These are phyloP conservation scores for Daedaleopsis sinensis DNA, from an alignment of 768 basidiomycete species.

Conservation along the genomic window DNA sequence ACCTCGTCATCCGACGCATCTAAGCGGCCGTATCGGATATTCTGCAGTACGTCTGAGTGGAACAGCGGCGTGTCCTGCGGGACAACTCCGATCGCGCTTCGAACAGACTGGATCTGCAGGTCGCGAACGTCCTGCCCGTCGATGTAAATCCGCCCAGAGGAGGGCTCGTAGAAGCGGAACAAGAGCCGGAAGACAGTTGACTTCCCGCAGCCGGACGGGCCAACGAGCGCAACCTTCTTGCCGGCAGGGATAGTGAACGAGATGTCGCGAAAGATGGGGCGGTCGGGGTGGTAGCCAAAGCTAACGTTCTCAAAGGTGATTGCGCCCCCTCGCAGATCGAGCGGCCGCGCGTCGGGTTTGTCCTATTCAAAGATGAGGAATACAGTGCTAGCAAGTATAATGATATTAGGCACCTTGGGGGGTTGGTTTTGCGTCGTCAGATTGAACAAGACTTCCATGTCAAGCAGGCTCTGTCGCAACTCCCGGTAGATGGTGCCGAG, in stretches of 20 bases:
- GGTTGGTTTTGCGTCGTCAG: conserved; percentile 81
- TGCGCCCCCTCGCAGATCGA: conserved; percentile 76
- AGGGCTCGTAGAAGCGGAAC: conserved; percentile 92
- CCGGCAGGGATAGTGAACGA: conserved; percentile 94
- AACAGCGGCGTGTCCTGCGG: conserved; percentile 98
- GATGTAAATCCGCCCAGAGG: conserved; percentile 76
- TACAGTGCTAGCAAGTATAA: background rate
- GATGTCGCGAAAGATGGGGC: conserved; percentile 88
- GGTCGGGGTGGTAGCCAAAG: conserved; percentile 90
- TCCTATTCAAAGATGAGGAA: conserved; percentile 49
- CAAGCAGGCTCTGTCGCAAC: conserved; percentile 91
- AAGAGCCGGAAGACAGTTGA: conserved; percentile 84
- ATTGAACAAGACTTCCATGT: conserved; percentile 96
- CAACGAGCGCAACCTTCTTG: conserved; percentile 96
- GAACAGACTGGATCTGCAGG: conserved; percentile 71
- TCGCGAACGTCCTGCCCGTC: conserved; percentile 87
- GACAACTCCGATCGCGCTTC: conserved; percentile 85
- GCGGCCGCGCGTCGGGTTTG: conserved; percentile 63
- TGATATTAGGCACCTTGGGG: conserved; percentile 49
- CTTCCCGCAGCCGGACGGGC: conserved; percentile 96
- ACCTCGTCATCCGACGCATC: conserved; percentile 89
- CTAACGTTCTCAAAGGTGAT: conserved; percentile 92
- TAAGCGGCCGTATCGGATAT: conserved; percentile 89
- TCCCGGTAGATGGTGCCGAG: conserved; percentile 97
- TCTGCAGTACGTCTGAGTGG: conserved; percentile 94